phyloP scores from a whole-genome alignment of 176 grass and related monocot genomes.

The Chloris gayana region DNA sequence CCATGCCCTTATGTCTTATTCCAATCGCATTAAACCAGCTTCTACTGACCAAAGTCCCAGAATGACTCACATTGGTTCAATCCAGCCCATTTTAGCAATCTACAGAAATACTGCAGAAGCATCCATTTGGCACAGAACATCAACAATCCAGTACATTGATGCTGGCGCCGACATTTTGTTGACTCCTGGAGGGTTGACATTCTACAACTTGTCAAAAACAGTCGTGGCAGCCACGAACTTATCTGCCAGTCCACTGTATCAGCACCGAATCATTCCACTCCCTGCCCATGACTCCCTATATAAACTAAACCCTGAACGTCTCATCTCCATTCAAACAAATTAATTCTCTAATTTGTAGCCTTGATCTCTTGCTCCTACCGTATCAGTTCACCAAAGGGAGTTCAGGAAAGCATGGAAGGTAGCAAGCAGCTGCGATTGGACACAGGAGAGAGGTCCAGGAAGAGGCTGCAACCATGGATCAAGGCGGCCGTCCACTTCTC shows the following conservation, averaged over 20 bases:
- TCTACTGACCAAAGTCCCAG: neutral
- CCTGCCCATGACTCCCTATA: neutral
- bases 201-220: neutral
- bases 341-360: neutral
- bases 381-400: neutral
- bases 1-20: no score
- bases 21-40: no score
- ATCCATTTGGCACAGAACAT: no score
- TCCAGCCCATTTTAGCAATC: neutral
- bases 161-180: slow-evolving; percentile 33
- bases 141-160: neutral
- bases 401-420: neutral
- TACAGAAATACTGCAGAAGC: neutral
- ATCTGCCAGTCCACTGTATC: slow-evolving; percentile 10
- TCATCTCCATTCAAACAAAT: slow-evolving; percentile 15
- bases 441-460: slow-evolving; percentile 32
- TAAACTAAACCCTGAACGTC: neutral
- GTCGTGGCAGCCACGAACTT: slow-evolving; percentile 25
- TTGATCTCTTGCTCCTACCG: neutral
- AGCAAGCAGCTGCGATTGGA: neutral
- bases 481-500: slow-evolving; percentile 46
- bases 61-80: neutral
- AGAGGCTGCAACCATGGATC: slow-evolving; percentile 31
- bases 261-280: neutral
- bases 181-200: slow-evolving; percentile 33